A percentile compares a stretch with the other conserved stretches of the same genome.
phyloP scores from a whole-genome alignment of 1,284 basidiomycete species.

The Leccinum pseudoinsigne region DNA sequence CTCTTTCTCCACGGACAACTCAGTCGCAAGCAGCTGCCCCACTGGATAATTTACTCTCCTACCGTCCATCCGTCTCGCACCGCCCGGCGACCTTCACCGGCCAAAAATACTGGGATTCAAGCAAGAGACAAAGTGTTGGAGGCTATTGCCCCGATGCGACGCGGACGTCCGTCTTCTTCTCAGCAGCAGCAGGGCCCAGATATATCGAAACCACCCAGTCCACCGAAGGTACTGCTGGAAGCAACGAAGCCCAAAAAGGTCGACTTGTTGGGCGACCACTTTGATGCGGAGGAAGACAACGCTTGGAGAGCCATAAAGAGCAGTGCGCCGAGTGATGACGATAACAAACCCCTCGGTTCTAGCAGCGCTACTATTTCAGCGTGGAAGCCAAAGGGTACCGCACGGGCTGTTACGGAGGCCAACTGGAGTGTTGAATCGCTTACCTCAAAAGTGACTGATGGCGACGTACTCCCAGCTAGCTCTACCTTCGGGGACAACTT shows the following conservation, averaged over 20 bases:
- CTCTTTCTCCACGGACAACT: slow-evolving; percentile 43
- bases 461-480: slow-evolving; percentile 16
- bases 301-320: slow-evolving; percentile 49
- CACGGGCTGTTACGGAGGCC: slow-evolving; percentile 35
- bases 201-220: slow-evolving; percentile 40
- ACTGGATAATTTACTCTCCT: slow-evolving; percentile 41
- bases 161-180: slow-evolving; percentile 56
- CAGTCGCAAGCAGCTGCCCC: slow-evolving; percentile 27
- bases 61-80: slow-evolving; percentile 35
- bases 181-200: slow-evolving; percentile 38
- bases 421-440: slow-evolving; percentile 47
- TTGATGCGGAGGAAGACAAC: slow-evolving; percentile 50
- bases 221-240: slow-evolving; percentile 32
- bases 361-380: slow-evolving; percentile 33
- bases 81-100: slow-evolving; percentile 18
- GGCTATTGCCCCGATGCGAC: slow-evolving; percentile 75
- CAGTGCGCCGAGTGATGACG: slow-evolving; percentile 12
- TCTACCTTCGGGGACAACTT: slow-evolving; percentile 53
- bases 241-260: slow-evolving; percentile 30
- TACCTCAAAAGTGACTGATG: slow-evolving; percentile 26
- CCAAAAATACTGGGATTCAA: slow-evolving; percentile 49
- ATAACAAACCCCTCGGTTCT: slow-evolving; percentile 38
- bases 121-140: slow-evolving; percentile 74
- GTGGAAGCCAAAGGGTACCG: slow-evolving; percentile 31
- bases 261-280: slow-evolving; percentile 43